Conservation (phyloP, 2,329 filamentous ascomycete species). For the Xylariaceae sp. region DNA sequence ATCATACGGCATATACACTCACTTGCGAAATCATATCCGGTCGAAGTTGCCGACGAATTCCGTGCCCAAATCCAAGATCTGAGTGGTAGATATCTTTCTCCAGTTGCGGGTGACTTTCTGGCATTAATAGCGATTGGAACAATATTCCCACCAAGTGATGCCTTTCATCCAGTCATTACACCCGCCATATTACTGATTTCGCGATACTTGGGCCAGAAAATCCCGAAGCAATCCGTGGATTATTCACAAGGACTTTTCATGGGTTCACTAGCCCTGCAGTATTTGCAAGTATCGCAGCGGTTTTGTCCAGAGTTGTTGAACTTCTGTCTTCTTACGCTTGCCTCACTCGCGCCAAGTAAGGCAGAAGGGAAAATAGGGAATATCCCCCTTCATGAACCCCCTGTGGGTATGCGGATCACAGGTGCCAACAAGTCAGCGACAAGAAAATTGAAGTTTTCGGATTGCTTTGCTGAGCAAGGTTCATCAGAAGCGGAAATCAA, state of each 20-base stretch:
- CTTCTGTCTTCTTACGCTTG: constrained; percentile 72
- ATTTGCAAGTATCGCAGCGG: constrained; percentile 77
- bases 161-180: constrained; percentile 93
- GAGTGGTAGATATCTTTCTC: constrained; percentile 46
- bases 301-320: constrained; percentile 87
- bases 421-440: constrained; percentile 37
- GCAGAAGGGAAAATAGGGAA: constrained; percentile 41
- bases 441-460: constrained; percentile 56
- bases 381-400: constrained; percentile 60
- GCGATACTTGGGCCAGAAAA: constrained; percentile 75
- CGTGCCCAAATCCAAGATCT: constrained; percentile 65
- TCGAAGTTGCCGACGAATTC: constrained; percentile 74
- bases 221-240: constrained; percentile 61
- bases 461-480: constrained; percentile 45
- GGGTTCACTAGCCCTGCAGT: constrained; percentile 74
- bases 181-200: constrained; percentile 83
- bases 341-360: constrained; percentile 58
- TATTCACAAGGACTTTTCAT: constrained; percentile 73
- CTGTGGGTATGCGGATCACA: constrained; percentile 47
- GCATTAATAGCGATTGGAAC: constrained; percentile 79
- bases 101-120: constrained; percentile 67
- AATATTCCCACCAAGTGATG: constrained; percentile 92
- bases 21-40: constrained; percentile 77
- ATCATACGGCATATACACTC: constrained; percentile 78
- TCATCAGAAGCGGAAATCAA: constrained; percentile 1